These are phyloP conservation scores for Fusarium pseudograminearum DNA, from an alignment of 2,329 filamentous ascomycete species.

Conservation along the genomic window DNA sequence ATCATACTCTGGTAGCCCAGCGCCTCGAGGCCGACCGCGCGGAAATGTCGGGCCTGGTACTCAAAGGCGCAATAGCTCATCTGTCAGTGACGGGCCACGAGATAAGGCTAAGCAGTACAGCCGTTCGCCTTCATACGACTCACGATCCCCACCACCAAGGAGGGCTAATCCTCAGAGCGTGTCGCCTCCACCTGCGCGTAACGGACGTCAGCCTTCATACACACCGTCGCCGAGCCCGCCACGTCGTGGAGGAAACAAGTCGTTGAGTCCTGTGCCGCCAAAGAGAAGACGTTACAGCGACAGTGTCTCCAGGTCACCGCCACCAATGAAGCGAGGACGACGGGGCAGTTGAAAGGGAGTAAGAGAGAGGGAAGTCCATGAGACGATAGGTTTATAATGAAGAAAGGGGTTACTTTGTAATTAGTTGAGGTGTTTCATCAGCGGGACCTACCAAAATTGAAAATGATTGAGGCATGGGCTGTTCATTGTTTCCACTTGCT, in stretches of 20 bases:
- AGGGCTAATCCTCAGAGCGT: slow-evolving; percentile 36
- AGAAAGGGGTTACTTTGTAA: slow-evolving; percentile 24
- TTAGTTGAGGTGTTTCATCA: slow-evolving; percentile 43
- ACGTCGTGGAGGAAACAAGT: slow-evolving; percentile 31
- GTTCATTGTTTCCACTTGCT: background rate
- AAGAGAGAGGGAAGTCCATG: slow-evolving; percentile 1
- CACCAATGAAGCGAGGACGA: slow-evolving; percentile 50
- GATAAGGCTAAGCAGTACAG: slow-evolving; percentile 42
- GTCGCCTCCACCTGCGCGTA: slow-evolving; percentile 39
- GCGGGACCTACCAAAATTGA: slow-evolving; percentile 41
- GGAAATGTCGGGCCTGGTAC: slow-evolving; percentile 34
- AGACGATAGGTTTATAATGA: slow-evolving; percentile 14
- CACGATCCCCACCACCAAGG: slow-evolving; percentile 47
- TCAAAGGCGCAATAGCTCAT: slow-evolving; percentile 52
- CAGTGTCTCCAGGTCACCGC: slow-evolving; percentile 50
- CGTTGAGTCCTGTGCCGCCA: slow-evolving; percentile 45
- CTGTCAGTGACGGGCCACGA: slow-evolving; percentile 48
- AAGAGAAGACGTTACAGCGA: slow-evolving; percentile 52
- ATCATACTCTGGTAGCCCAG: slow-evolving; percentile 39
- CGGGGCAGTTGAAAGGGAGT: slow-evolving; percentile 41
- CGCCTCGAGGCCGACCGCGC: slow-evolving; percentile 41
- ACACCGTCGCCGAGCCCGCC: slow-evolving; percentile 45
- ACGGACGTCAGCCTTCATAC: slow-evolving; percentile 42
- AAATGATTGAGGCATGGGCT: slow-evolving; percentile 25
- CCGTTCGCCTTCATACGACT: slow-evolving; percentile 52